These are phyloP conservation scores for Aspergillus arachidicola DNA, from an alignment of 2,329 filamentous ascomycete genomes.

Conservation along the genomic window DNA sequence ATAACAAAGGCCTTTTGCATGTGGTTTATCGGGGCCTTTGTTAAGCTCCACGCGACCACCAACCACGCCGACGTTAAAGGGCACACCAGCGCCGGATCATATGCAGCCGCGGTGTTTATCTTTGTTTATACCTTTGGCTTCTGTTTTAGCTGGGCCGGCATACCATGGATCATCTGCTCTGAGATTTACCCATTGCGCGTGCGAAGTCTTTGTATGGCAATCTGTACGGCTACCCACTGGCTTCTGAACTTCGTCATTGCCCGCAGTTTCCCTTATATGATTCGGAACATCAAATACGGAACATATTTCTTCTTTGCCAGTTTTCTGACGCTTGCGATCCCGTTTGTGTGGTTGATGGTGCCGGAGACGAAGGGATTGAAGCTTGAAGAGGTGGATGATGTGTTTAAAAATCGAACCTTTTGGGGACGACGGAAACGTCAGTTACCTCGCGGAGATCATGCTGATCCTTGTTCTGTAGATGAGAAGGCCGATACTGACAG, in stretches of 20 bases:
- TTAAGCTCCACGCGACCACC: not conserved
- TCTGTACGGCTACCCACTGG: conserved; percentile 70
- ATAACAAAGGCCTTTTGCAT: conserved; percentile 40
- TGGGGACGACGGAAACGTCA: not conserved
- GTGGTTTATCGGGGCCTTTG: conserved; percentile 62
- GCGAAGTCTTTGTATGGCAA: conserved; percentile 65
- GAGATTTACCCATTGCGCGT: conserved; percentile 70
- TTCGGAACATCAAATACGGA: conserved; percentile 27
- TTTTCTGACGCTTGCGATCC: conserved; percentile 13
- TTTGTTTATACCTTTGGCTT: conserved; percentile 69
- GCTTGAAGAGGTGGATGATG: conserved; percentile 31
- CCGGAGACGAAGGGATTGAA: conserved; percentile 34
- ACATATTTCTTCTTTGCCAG: conserved; percentile 27
- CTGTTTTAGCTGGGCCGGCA: conserved; percentile 59
- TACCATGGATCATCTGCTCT: conserved; percentile 70
- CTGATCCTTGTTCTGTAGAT: not conserved
- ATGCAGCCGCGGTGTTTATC: conserved; percentile 46
- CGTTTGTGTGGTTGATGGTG: conserved; percentile 30
- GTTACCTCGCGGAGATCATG: not conserved
- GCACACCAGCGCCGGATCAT: not conserved
- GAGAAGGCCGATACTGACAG: not conserved
- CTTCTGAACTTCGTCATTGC: conserved; percentile 73
- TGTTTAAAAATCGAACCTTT: not conserved
- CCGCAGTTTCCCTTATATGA: conserved; percentile 66
- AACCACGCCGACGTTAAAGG: not conserved